A percentile compares a stretch with the other conserved stretches of the same genome.
phyloP scores from a whole-genome alignment of 2,329 filamentous ascomycete genomes.

The Claviceps sp. region DNA sequence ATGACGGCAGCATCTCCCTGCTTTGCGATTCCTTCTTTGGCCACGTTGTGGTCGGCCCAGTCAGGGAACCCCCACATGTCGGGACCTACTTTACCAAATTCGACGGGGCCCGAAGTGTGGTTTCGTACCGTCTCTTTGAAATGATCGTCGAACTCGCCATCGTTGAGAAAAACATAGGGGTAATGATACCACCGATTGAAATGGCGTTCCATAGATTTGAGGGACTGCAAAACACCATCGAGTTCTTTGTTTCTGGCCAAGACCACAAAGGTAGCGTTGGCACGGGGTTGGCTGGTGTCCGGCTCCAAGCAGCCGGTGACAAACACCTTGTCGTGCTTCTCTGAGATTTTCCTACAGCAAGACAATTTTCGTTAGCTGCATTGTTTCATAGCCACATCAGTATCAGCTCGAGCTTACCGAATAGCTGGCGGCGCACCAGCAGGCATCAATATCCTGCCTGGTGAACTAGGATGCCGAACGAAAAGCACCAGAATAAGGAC shows the following conservation, averaged over 20 bases:
- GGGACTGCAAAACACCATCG: constrained; percentile 87
- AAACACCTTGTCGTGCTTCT: constrained; percentile 95
- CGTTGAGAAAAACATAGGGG: constrained; percentile 95
- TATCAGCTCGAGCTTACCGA: constrained; percentile 40
- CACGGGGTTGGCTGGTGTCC: constrained; percentile 64
- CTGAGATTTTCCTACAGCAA: constrained; percentile 73
- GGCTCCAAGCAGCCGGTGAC: constrained; percentile 77
- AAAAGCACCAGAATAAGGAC: constrained; percentile 84
- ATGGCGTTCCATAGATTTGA: constrained; percentile 95
- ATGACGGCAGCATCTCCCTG: constrained; percentile 96
- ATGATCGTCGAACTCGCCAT: constrained; percentile 87
- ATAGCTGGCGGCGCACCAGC: constrained; percentile 79
- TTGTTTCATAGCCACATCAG: not conserved
- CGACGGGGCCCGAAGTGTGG: constrained; percentile 75
- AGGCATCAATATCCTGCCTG: constrained; percentile 74
- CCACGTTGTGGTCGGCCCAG: constrained; percentile 88
- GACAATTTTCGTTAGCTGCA: not conserved
- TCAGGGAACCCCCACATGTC: constrained; percentile 95
- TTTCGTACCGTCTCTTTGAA: constrained; percentile 84
- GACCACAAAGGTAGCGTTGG: constrained; percentile 92
- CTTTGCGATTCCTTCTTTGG: constrained; percentile 89
- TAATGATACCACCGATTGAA: constrained; percentile 99
- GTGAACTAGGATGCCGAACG: constrained; percentile 71
- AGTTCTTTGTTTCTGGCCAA: constrained; percentile 92
- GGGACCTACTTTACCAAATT: constrained; percentile 86